Evolutionary conservation across 1,284 basidiomycete genomes (phyloP).

Genomic region (Ganoderma sp.): DNA sequence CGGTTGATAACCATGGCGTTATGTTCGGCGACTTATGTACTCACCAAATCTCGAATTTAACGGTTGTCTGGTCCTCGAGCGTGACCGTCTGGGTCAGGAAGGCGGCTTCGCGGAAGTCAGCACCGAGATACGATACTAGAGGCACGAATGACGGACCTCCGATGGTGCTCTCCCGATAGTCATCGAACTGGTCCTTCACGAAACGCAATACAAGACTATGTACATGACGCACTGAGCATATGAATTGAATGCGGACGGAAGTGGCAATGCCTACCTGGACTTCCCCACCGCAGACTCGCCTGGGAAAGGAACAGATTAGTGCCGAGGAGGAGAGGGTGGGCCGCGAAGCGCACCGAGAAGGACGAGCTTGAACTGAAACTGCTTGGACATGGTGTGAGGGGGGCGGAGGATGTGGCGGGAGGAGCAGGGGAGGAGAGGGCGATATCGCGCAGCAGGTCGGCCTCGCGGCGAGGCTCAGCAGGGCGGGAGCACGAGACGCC

Average conservation of each 20-base stretch:
- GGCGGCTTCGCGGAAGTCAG: slow-evolving; percentile 68
- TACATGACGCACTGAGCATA: slow-evolving; percentile 22
- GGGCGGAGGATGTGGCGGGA: slow-evolving; percentile 35
- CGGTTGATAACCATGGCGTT: not conserved
- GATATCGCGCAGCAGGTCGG: slow-evolving; percentile 35
- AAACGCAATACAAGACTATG: slow-evolving; percentile 89
- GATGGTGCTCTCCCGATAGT: slow-evolving; percentile 93
- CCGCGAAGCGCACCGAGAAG: slow-evolving; percentile 70
- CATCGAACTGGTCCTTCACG: slow-evolving; percentile 97
- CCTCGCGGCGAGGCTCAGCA: slow-evolving; percentile 16
- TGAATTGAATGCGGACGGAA: slow-evolving; percentile 18
- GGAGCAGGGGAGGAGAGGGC: slow-evolving; percentile 25
- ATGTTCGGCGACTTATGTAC: slow-evolving; percentile 33
- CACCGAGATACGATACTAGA: slow-evolving; percentile 12
- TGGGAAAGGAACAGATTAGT: slow-evolving; percentile 38
- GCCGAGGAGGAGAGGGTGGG: too few species aligned
- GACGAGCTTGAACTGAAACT: slow-evolving; percentile 90
- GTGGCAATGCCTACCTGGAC: slow-evolving; percentile 67
- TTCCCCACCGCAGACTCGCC: slow-evolving; percentile 98
- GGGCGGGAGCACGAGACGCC: slow-evolving; percentile 22
- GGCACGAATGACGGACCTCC: slow-evolving; percentile 58
- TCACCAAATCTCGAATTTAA: slow-evolving; percentile 98
- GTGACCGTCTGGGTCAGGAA: slow-evolving; percentile 96
- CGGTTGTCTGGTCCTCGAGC: slow-evolving; percentile 86
- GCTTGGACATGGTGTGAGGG: slow-evolving; percentile 72